These are phyloP conservation scores for Russula abietina DNA, from an alignment of 768 basidiomycete species.

Conservation along the genomic window DNA sequence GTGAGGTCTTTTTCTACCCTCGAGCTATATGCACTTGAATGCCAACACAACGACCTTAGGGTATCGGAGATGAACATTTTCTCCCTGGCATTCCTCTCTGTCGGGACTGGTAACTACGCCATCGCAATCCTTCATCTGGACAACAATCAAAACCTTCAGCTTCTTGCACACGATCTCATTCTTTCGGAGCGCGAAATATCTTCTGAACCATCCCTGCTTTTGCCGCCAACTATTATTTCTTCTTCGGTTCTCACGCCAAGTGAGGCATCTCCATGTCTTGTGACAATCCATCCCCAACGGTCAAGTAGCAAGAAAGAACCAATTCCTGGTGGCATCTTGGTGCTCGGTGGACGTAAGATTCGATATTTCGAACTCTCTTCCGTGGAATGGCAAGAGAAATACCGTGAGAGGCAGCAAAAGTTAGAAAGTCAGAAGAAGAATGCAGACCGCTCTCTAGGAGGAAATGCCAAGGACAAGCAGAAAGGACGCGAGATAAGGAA, in stretches of 20 bases:
- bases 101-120: slow-evolving; percentile 38
- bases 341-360: slow-evolving; percentile 63
- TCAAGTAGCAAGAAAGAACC: slow-evolving; percentile 28
- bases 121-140: slow-evolving; percentile 68
- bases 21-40: not conserved
- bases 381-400: slow-evolving; percentile 43
- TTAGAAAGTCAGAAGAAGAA: slow-evolving; percentile 48
- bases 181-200: slow-evolving; percentile 48
- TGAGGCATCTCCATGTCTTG: slow-evolving; percentile 28
- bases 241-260: slow-evolving; percentile 37
- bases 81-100: slow-evolving; percentile 55
- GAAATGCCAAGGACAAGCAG: slow-evolving; percentile 51
- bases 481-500: slow-evolving; percentile 47
- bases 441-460: slow-evolving; percentile 36
- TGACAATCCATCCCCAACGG: slow-evolving; percentile 35
- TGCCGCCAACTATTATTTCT: slow-evolving; percentile 51
- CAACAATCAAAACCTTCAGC: slow-evolving; percentile 53
- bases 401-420: slow-evolving; percentile 49
- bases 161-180: slow-evolving; percentile 53
- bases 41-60: slow-evolving; percentile 32
- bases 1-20: slow-evolving; percentile 38
- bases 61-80: slow-evolving; percentile 64
- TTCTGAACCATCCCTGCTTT: slow-evolving; percentile 38
- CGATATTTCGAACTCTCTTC: slow-evolving; percentile 55
- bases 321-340: slow-evolving; percentile 60